These are phyloP conservation scores for Sarocladiaceae sp. DNA, from an alignment of 2,329 filamentous ascomycete species.

Conservation along the genomic window DNA sequence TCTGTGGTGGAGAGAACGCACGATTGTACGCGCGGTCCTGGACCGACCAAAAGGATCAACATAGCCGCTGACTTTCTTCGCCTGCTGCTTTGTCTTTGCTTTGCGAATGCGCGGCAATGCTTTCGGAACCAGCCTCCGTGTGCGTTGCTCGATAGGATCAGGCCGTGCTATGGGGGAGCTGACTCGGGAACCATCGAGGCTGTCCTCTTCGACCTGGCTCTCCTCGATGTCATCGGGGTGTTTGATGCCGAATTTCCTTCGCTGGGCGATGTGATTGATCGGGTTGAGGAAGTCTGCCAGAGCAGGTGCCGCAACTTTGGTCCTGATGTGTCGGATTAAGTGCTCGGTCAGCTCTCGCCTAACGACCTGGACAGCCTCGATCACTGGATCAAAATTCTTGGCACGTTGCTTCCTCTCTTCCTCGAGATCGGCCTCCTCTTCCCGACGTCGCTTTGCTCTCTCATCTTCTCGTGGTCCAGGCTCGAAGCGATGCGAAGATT, in stretches of 20 bases:
- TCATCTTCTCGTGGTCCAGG: slow-evolving; percentile 36
- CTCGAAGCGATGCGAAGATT: slow-evolving; percentile 19
- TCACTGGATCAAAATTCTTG: slow-evolving; percentile 84
- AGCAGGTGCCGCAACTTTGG: slow-evolving; percentile 76
- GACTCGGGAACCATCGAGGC: slow-evolving; percentile 56
- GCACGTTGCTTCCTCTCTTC: slow-evolving; percentile 87
- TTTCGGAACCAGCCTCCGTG: slow-evolving; percentile 49
- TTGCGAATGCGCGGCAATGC: slow-evolving; percentile 74
- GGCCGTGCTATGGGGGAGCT: slow-evolving; percentile 63
- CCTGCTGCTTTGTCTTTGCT: slow-evolving; percentile 47
- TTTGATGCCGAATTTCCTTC: slow-evolving; percentile 72
- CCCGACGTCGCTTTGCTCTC: slow-evolving; percentile 58
- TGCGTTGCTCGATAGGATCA: slow-evolving; percentile 58
- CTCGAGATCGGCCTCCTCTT: slow-evolving; percentile 79
- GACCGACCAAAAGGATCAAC: slow-evolving; percentile 63
- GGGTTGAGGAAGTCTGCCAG: slow-evolving; percentile 82
- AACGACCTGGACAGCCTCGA: slow-evolving; percentile 75
- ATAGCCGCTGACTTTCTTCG: slow-evolving; percentile 60
- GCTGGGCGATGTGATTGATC: slow-evolving; percentile 71
- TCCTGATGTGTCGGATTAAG: slow-evolving; percentile 82
- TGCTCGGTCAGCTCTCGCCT: slow-evolving; percentile 80
- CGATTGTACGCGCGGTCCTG: slow-evolving; percentile 55
- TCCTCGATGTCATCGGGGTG: slow-evolving; percentile 60
- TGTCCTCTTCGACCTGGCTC: slow-evolving; percentile 43
- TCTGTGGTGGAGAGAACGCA: slow-evolving; percentile 76